These are phyloP conservation scores for Malus hybrid DNA, from an alignment of 331 rosid genomes.

Conservation along the genomic window DNA sequence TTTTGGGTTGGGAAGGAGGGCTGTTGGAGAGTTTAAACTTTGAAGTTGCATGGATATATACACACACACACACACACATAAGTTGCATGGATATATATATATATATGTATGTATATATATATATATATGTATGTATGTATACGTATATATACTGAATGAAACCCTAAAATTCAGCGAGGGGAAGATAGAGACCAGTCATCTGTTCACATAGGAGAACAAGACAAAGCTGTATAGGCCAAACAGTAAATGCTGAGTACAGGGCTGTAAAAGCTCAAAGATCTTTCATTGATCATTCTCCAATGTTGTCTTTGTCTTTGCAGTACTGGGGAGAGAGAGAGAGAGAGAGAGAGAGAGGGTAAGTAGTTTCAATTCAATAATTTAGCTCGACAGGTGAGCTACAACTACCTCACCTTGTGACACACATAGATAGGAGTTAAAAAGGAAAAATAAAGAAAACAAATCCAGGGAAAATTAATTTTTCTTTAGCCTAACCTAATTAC, in stretches of 20 bases:
- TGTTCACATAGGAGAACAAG: background rate
- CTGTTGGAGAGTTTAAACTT: too few relatives aligned
- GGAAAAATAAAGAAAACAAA: background rate
- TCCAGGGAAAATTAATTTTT: background rate
- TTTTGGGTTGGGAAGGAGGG: too few relatives aligned
- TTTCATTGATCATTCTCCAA: background rate
- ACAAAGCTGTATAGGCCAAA: background rate
- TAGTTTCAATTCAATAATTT: background rate
- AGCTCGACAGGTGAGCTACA: slow-evolving; percentile 2
- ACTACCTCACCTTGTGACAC: slow-evolving; percentile 2
- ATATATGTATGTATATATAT: too few relatives aligned
- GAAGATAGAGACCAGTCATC: background rate
- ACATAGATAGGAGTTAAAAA: background rate
- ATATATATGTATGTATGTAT: too few relatives aligned
- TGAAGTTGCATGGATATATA: too few relatives aligned
- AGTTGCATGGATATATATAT: too few relatives aligned
- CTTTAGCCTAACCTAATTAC: slow-evolving; percentile 3
- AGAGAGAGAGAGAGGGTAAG: background rate
- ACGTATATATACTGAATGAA: too few relatives aligned
- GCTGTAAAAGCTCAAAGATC: background rate
- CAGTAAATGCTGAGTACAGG: background rate
- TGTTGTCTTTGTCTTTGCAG: background rate
- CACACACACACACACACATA: too few relatives aligned
- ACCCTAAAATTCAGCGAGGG: background rate
- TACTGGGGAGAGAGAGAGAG: background rate